Base-by-base conservation (phyloP, 2,329 filamentous ascomycete species). In the Periconia macrospinosa region DNA sequence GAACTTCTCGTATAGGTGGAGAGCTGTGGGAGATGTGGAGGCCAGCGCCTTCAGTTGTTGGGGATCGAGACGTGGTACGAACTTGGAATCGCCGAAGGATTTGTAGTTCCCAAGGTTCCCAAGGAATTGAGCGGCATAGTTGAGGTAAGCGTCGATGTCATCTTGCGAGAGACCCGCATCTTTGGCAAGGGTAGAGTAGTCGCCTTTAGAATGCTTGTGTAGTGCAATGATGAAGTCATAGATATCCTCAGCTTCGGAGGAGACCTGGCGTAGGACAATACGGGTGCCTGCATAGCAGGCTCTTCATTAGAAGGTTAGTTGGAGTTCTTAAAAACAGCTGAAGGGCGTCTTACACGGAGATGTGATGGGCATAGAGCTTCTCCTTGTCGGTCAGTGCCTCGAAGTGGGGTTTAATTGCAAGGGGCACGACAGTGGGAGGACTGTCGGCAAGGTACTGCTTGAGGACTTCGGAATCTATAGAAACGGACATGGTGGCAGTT, bases 331-430 rank as follows among this genome's bases (percentile, higher is more conserved):
- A 17, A 13, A n/a, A 2, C 17, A 30, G 11, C 13, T 64, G 23
- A 62, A 53, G 11, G 40, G 6, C 27, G 23, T 14, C 62, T 49
- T 67, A 76, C 74, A 73, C 53, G 37, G 73, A 75, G 55, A 76
- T 67, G 50, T 74, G 92, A 77, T 97, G 92, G 59, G 92, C 90
- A 81, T 97, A 97, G 70, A 89, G 87, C 79, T 93, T 92, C 78
- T 96, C 86, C 71, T 89, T 81, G 66, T 90, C 84, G 49, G 78
- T 82, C 56, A 94, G 76, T 35, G 86, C 85, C 51, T 93, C 89
- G 67, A 97, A 99, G 76, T 97, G 93, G 71, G 91, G 90, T 77
- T 91, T 91, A 73, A 97, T 94, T 73, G 91, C 88, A 47, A 99
- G 84, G 45, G 88, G 86, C 54, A 97, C 93, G 52, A 97, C 86